Conservation (phyloP, 257 asterid species). For the Solanum infundibuliforme region DNA sequence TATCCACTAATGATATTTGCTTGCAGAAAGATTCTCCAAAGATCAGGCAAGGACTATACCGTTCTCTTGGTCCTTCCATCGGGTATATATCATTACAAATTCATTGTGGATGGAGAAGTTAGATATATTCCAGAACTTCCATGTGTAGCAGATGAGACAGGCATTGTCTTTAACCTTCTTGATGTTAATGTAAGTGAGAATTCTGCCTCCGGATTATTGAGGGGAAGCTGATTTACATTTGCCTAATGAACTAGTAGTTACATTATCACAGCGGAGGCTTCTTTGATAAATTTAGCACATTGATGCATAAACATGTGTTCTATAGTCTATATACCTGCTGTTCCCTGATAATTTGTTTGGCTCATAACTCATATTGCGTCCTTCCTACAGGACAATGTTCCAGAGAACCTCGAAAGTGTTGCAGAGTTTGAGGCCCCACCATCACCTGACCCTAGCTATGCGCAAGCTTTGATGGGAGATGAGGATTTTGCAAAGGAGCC, state of each 20-base stretch:
- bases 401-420: slow-evolving; percentile 70
- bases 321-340: neutral
- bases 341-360: neutral
- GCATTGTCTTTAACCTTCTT: slow-evolving; percentile 56
- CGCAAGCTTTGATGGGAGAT: slow-evolving; percentile 44
- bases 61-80: slow-evolving; percentile 73
- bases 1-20: neutral
- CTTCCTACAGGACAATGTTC: slow-evolving; percentile 47
- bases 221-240: slow-evolving; percentile 27
- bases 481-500: slow-evolving; percentile 87
- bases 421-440: slow-evolving; percentile 79
- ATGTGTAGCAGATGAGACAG: slow-evolving; percentile 52
- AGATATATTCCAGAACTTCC: slow-evolving; percentile 76
- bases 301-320: neutral
- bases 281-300: neutral
- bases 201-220: slow-evolving; percentile 13
- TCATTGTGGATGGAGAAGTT: slow-evolving; percentile 72
- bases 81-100: slow-evolving; percentile 65
- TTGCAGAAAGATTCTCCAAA: slow-evolving; percentile 67
- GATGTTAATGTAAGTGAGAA: slow-evolving; percentile 62
- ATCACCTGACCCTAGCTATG: slow-evolving; percentile 79
- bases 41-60: slow-evolving; percentile 82
- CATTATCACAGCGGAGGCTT: neutral
- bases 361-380: neutral
- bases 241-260: neutral